These are phyloP conservation scores for Gonium pectorale DNA, from an alignment of 139 green algal species.

Conservation along the genomic window DNA sequence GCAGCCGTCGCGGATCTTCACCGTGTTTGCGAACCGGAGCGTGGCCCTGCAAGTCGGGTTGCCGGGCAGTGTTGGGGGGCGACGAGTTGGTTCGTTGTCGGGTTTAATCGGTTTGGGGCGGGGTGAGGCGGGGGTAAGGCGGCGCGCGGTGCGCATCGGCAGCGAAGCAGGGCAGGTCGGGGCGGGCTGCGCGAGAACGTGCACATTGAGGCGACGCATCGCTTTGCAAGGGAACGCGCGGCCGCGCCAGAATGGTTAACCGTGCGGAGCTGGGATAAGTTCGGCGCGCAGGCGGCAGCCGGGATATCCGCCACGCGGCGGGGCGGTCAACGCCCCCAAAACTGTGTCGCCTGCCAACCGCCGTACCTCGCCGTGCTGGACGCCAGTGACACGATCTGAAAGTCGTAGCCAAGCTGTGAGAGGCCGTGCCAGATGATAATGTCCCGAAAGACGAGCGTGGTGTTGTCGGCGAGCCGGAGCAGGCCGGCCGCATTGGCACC, in stretches of 20 bases:
- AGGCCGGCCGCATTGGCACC: not conserved
- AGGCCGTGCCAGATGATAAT: not conserved
- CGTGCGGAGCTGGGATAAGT: not conserved
- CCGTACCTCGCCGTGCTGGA: not conserved
- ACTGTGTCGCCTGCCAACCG: not conserved
- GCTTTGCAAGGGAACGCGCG: not conserved
- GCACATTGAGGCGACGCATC: too few species aligned
- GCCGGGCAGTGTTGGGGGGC: not conserved
- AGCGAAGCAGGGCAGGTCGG: not conserved
- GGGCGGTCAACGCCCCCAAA: not conserved
- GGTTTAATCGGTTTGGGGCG: not conserved
- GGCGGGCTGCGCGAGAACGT: too few species aligned
- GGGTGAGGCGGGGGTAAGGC: not conserved
- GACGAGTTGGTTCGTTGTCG: not conserved
- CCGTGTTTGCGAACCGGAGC: not conserved
- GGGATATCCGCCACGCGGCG: not conserved
- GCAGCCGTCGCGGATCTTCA: conserved; percentile 29
- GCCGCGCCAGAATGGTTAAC: not conserved
- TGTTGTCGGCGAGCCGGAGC: not conserved
- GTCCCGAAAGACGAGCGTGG: not conserved
- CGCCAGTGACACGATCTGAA: not conserved
- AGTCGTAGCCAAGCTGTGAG: conserved; percentile 3
- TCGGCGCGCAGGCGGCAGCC: not conserved
- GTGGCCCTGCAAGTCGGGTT: not conserved
- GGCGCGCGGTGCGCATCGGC: not conserved